These are phyloP conservation scores for Sporothrix protearum DNA, from an alignment of 2,329 filamentous ascomycete genomes.

Conservation along the genomic window DNA sequence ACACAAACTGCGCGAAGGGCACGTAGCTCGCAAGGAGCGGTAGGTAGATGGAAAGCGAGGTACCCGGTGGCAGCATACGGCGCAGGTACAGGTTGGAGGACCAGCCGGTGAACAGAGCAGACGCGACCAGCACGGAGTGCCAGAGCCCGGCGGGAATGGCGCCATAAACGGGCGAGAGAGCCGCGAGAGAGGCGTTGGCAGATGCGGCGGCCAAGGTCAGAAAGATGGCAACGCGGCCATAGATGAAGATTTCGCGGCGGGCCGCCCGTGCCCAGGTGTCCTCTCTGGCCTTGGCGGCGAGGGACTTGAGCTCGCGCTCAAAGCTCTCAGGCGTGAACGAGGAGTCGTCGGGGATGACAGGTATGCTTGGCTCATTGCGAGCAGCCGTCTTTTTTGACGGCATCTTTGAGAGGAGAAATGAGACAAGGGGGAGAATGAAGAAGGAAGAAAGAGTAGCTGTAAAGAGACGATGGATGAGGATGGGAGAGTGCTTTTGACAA, in stretches of 20 bases:
- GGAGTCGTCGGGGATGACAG: conserved; percentile 33
- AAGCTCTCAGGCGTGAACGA: conserved; percentile 51
- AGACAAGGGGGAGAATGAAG: neutral
- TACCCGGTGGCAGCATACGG: conserved; percentile 44
- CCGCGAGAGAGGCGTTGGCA: conserved; percentile 69
- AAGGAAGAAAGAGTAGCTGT: neutral
- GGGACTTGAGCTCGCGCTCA: conserved; percentile 51
- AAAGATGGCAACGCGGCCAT: conserved; percentile 43
- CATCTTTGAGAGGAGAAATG: conserved; percentile 16
- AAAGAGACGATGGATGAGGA: neutral
- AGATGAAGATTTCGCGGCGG: conserved; percentile 40
- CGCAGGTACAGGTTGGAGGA: conserved; percentile 59
- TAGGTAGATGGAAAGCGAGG: conserved; percentile 54
- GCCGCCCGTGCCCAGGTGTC: conserved; percentile 37
- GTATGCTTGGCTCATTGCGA: conserved; percentile 7
- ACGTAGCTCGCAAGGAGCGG: conserved; percentile 73
- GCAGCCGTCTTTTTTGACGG: conserved; percentile 22
- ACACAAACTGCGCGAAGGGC: conserved; percentile 66
- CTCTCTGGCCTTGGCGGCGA: conserved; percentile 45
- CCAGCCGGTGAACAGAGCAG: conserved; percentile 68
- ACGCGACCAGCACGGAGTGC: conserved; percentile 64
- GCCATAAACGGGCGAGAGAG: conserved; percentile 83
- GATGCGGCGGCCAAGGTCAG: conserved; percentile 59
- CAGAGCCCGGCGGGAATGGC: conserved; percentile 71
- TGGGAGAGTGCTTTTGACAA: neutral